Evolutionary conservation across 495 filamentous ascomycete genomes (phyloP).

Genomic region (Penicillium flavigenum): DNA sequence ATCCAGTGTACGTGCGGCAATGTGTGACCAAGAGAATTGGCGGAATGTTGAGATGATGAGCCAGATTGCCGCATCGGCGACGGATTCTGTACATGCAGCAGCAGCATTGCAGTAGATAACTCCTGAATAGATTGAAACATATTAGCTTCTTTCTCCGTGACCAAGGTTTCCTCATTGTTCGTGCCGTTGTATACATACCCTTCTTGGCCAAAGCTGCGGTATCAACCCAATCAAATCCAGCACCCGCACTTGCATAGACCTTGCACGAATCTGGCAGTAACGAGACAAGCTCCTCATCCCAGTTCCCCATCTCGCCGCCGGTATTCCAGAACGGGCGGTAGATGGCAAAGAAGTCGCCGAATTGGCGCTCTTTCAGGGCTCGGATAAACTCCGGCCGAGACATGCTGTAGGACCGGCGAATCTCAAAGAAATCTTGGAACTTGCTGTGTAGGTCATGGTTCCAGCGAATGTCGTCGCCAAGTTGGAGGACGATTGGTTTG

Average conservation of each 20-base stretch:
- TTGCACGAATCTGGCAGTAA: constrained; percentile 63
- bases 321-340: constrained; percentile 79
- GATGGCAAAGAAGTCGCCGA: constrained; percentile 71
- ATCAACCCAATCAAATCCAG: constrained; percentile 78
- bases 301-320: constrained; percentile 74
- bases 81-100: constrained; percentile 65
- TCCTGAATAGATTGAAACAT: constrained; percentile 35
- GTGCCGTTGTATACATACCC: constrained; percentile 47
- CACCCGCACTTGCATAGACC: constrained; percentile 71
- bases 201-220: constrained; percentile 62
- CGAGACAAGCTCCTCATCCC: constrained; percentile 69
- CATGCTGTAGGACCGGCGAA: constrained; percentile 50
- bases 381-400: constrained; percentile 57
- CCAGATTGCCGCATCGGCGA: constrained; percentile 57
- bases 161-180: neutral
- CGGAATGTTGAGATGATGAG: constrained; percentile 67
- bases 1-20: constrained; percentile 37
- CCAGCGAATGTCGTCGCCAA: constrained; percentile 68
- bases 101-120: constrained; percentile 73
- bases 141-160: neutral
- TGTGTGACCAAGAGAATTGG: constrained; percentile 58
- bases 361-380: constrained; percentile 61
- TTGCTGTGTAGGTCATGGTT: constrained; percentile 57
- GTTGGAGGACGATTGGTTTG: constrained; percentile 57
- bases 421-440: constrained; percentile 56